These are phyloP conservation scores for Gryganskiella cystojenkinii DNA, from an alignment of 192 early-diverging fungal species.

Conservation along the genomic window DNA sequence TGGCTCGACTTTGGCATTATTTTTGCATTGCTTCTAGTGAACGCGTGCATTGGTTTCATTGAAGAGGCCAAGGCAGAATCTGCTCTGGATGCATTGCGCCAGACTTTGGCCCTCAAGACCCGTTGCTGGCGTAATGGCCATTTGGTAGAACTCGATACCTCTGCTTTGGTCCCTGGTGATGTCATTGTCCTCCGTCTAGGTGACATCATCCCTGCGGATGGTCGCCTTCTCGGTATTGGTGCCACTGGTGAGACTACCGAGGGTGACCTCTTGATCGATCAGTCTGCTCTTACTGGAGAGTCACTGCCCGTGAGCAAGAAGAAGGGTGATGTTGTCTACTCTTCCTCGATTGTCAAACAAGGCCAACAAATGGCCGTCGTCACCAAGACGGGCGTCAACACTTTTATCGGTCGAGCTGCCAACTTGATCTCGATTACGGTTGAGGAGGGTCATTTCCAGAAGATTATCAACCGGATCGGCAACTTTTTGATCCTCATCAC, in stretches of 20 bases:
- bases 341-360: slow-evolving; percentile 91
- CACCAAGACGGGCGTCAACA: slow-evolving; percentile 86
- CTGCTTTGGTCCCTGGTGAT: slow-evolving; percentile 87
- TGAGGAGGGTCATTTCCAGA: slow-evolving; percentile 95
- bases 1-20: slow-evolving; percentile 83
- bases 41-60: slow-evolving; percentile 89
- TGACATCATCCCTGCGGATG: slow-evolving; percentile 92
- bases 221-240: slow-evolving; percentile 71
- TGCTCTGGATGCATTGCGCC: slow-evolving; percentile 89
- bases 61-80: slow-evolving; percentile 91
- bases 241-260: too few species aligned
- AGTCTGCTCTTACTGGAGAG: slow-evolving; percentile 53
- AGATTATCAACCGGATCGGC: slow-evolving; percentile 88
- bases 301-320: slow-evolving; percentile 86
- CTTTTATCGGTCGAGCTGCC: slow-evolving; percentile 95
- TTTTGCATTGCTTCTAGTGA: slow-evolving; percentile 75
- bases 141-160: slow-evolving; percentile 72
- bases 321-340: slow-evolving; percentile 81
- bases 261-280: too few species aligned
- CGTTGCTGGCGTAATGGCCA: slow-evolving; percentile 78
- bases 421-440: slow-evolving; percentile 89
- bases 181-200: slow-evolving; percentile 88
- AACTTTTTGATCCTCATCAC: slow-evolving; percentile 84
- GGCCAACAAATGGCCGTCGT: slow-evolving; percentile 90
- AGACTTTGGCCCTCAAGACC: slow-evolving; percentile 87